A percentile compares a stretch with the other conserved stretches of the same genome.
Evolutionary conservation across 371 early-diverging fungal species (phyloP).

Genomic region (Circinella minor): DNA sequence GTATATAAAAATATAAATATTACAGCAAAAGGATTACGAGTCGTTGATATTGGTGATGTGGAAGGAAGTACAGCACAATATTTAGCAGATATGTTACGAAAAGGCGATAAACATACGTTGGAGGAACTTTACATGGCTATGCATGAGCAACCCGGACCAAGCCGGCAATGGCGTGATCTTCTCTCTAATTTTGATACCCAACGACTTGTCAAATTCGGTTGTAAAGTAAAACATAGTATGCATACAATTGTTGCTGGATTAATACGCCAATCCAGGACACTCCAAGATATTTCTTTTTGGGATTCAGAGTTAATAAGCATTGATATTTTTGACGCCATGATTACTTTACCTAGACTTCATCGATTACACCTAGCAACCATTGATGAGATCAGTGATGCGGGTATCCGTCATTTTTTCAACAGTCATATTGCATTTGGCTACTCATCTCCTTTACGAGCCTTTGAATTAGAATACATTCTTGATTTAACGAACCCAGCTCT

Average conservation of each 20-base stretch:
- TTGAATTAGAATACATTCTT: slow-evolving; percentile 10
- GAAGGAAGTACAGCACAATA: slow-evolving; percentile 8
- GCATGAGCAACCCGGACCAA: slow-evolving; percentile 2
- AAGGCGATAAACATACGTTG: not conserved
- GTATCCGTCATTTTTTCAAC: slow-evolving; percentile 9
- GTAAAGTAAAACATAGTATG: slow-evolving; percentile 4
- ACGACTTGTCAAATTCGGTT: not conserved
- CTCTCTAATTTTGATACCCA: not conserved
- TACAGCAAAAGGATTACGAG: not conserved
- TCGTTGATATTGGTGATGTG: slow-evolving; percentile 4
- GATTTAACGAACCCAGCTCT: not conserved
- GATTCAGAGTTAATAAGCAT: slow-evolving; percentile 8
- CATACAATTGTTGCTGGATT: slow-evolving; percentile 3
- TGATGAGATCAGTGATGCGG: slow-evolving; percentile 4
- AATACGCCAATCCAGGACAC: slow-evolving; percentile 1
- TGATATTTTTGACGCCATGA: slow-evolving; percentile 7
- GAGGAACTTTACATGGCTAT: slow-evolving; percentile 6
- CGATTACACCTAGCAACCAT: slow-evolving; percentile 1
- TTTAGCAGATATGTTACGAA: slow-evolving; percentile 2
- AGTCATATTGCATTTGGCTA: slow-evolving; percentile 5
- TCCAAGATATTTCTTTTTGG: slow-evolving; percentile 1
- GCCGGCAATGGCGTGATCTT: not conserved
- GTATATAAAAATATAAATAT: not conserved
- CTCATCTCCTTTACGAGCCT: not conserved
- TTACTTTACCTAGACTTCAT: slow-evolving; percentile 1